Conservation (phyloP, 169 alveolate genomes). For the Eimeria mitis region DNA sequence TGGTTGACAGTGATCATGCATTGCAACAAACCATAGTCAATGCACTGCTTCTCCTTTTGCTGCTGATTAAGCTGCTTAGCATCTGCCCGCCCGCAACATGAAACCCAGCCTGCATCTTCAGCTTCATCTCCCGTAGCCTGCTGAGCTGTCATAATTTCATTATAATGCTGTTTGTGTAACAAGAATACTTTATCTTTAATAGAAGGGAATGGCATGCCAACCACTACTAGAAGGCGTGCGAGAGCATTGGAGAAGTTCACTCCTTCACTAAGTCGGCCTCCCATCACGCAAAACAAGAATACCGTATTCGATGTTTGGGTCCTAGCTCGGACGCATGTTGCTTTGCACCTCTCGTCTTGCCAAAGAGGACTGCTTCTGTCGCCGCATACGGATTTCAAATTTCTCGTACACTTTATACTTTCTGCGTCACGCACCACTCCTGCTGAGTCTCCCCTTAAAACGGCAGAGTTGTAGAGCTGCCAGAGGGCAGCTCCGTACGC, state of each 20-base stretch:
- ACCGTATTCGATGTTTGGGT: background rate
- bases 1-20: slow-evolving; percentile 97
- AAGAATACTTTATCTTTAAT: slow-evolving; percentile 35
- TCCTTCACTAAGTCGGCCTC: slow-evolving; percentile 98
- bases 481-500: slow-evolving; percentile 31
- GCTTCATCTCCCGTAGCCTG: background rate
- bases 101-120: background rate
- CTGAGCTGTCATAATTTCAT: slow-evolving; percentile 4
- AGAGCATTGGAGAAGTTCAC: slow-evolving; percentile 97
- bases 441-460: background rate
- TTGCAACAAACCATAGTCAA: slow-evolving; percentile 81
- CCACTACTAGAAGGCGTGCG: slow-evolving; percentile 96
- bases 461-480: slow-evolving; percentile 35
- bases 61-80: slow-evolving; percentile 9
- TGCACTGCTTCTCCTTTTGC: slow-evolving; percentile 19
- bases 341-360: background rate
- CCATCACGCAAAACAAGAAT: slow-evolving; percentile 89
- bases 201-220: slow-evolving; percentile 97
- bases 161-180: slow-evolving; percentile 21
- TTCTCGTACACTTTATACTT: background rate
- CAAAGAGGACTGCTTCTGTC: background rate
- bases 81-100: background rate
- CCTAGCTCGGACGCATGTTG: background rate
- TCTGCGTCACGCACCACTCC: background rate
- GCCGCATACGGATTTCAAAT: background rate